A percentile compares a stretch with the other conserved stretches of the same genome.
phyloP scores from a whole-genome alignment of 2,329 filamentous ascomycete genomes.

The Ciborinia camelliae region DNA sequence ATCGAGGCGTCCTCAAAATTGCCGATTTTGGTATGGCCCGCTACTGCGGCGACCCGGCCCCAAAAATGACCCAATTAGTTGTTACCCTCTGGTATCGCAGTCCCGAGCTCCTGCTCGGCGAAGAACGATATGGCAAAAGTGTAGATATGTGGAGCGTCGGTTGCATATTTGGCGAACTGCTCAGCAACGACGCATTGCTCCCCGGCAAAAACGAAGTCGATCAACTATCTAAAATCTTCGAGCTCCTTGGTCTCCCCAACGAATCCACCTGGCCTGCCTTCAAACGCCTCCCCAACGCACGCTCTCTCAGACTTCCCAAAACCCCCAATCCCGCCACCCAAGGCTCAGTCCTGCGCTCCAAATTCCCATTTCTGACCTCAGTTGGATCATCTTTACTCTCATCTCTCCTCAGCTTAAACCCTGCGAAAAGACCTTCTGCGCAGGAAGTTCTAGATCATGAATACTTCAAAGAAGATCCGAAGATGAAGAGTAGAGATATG shows the following conservation, averaged over 20 bases:
- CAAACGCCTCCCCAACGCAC: conserved; percentile 81
- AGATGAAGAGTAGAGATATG: conserved; percentile 84
- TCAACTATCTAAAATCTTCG: conserved; percentile 82
- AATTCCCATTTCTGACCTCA: conserved; percentile 77
- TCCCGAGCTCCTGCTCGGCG: conserved; percentile 83
- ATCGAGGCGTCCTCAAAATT: conserved; percentile 90
- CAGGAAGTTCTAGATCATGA: conserved; percentile 70
- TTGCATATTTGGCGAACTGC: conserved; percentile 90
- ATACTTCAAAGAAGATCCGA: conserved; percentile 87
- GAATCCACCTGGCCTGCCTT: conserved; percentile 83
- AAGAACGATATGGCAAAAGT: conserved; percentile 67
- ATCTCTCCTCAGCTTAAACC: conserved; percentile 71
- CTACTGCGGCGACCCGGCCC: conserved; percentile 74
- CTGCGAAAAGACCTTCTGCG: conserved; percentile 66
- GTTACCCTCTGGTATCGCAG: conserved; percentile 97
- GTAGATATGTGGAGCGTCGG: conserved; percentile 96
- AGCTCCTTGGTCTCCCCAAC: conserved; percentile 81
- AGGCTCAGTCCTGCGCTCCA: conserved; percentile 62
- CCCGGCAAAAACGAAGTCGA: conserved; percentile 92
- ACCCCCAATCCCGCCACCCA: conserved; percentile 40
- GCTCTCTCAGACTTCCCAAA: conserved; percentile 67
- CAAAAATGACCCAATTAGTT: conserved; percentile 83
- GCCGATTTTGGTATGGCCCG: conserved; percentile 98
- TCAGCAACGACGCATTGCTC: conserved; percentile 77
- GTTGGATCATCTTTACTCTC: conserved; percentile 69